Conservation (phyloP, 2,329 filamentous ascomycete genomes). For the Parastagonospora nodorum region DNA sequence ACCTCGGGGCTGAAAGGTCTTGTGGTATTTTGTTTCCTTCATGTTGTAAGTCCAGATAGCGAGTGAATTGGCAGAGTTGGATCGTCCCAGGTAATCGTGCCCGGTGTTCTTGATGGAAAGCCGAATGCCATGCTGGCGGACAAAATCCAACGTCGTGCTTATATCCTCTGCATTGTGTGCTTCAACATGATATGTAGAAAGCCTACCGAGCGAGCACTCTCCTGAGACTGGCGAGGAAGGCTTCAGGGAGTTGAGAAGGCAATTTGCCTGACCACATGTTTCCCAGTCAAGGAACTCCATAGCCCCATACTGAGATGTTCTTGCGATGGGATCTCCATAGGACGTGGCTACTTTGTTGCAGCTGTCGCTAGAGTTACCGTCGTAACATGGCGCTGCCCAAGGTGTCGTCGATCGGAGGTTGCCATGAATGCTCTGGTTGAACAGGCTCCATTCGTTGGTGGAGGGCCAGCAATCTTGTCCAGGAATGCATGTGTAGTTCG, state of each 20-base stretch:
- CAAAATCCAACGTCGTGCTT: slow-evolving; percentile 34
- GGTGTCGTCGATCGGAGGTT: slow-evolving; percentile 35
- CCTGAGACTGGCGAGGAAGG: slow-evolving; percentile 31
- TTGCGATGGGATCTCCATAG: slow-evolving; percentile 32
- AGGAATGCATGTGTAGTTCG: slow-evolving; percentile 42
- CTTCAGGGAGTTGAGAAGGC: slow-evolving; percentile 33
- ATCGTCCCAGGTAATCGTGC: slow-evolving; percentile 45
- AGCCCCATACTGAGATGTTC: slow-evolving; percentile 37
- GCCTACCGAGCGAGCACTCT: slow-evolving; percentile 37
- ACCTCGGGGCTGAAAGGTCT: slow-evolving; percentile 29
- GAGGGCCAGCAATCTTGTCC: slow-evolving; percentile 45
- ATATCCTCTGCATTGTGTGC: slow-evolving; percentile 33
- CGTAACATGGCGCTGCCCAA: slow-evolving; percentile 40
- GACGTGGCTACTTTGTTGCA: slow-evolving; percentile 24
- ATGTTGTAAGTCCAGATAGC: slow-evolving; percentile 44
- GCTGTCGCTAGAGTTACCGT: slow-evolving; percentile 19
- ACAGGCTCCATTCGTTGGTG: slow-evolving; percentile 33
- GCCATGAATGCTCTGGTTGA: slow-evolving; percentile 40
- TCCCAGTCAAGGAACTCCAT: slow-evolving; percentile 46
- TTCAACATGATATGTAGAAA: slow-evolving; percentile 42
- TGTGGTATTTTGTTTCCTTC: slow-evolving; percentile 36
- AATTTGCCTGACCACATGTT: slow-evolving; percentile 36
- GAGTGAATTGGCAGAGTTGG: slow-evolving; percentile 39
- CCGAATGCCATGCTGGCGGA: slow-evolving; percentile 36
- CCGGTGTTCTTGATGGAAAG: slow-evolving; percentile 46